Evolutionary conservation across 1,284 basidiomycete species (phyloP).

Genomic region (Chondrostereum purpureum): DNA sequence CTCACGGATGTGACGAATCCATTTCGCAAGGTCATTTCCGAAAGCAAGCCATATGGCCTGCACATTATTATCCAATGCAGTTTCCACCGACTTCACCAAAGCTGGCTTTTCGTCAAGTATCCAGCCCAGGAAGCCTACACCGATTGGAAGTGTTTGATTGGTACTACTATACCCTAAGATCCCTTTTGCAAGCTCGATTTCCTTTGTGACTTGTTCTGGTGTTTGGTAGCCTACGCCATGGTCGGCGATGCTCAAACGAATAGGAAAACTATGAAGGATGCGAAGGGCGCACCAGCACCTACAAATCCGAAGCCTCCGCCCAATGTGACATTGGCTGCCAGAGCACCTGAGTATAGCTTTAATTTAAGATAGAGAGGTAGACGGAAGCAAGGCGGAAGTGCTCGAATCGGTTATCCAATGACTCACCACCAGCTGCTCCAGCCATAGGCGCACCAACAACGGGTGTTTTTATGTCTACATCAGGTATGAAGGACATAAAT

Average conservation of each 20-base stretch:
- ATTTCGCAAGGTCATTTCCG: conserved; percentile 49
- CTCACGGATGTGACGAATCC: conserved; percentile 54
- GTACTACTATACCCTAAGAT: conserved; percentile 24
- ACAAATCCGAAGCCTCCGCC: conserved; percentile 72
- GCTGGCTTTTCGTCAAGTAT: conserved; percentile 40
- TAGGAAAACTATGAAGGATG: conserved; percentile 5
- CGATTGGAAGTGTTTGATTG: conserved; percentile 45
- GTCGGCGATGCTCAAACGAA: conserved; percentile 3
- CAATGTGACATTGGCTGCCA: conserved; percentile 56
- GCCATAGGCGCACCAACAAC: conserved; percentile 65
- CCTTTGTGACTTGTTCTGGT: conserved; percentile 34
- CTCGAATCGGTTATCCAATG: not conserved
- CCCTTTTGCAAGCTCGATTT: conserved; percentile 43
- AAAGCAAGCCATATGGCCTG: conserved; percentile 70
- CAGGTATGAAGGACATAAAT: no score
- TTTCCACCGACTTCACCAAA: conserved; percentile 27
- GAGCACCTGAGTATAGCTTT: conserved; percentile 27
- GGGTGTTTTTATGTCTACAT: conserved; percentile 46
- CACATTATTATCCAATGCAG: conserved; percentile 50
- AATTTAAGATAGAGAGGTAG: not conserved
- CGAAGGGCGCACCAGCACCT: conserved; percentile 37
- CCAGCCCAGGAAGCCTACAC: conserved; percentile 71
- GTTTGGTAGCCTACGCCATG: conserved; percentile 44
- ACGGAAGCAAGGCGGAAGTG: conserved; percentile 1
- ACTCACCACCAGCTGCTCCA: conserved; percentile 45